Evolutionary conservation across 164 flowering plant species (phyloP).

Genomic region (Sextonia rubra): DNA sequence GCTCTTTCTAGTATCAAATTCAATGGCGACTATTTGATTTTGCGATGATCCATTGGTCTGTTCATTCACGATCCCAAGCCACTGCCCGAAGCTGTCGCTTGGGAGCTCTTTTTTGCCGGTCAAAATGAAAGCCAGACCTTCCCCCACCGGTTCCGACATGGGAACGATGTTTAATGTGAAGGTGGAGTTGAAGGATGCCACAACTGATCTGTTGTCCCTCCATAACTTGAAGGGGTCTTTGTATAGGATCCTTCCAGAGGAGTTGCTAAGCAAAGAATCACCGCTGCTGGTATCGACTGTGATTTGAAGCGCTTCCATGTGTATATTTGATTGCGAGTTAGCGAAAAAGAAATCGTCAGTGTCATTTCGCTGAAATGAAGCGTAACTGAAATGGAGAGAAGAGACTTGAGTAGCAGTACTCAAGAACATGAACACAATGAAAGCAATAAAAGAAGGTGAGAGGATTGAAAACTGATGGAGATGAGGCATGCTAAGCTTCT

Average conservation of each 20-base stretch:
- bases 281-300: not conserved
- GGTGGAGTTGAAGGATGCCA: slow-evolving; percentile 25
- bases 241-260: slow-evolving; percentile 1
- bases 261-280: not conserved
- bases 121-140: slow-evolving; percentile 46
- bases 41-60: slow-evolving; percentile 18
- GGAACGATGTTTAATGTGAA: slow-evolving; percentile 22
- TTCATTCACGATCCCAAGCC: slow-evolving; percentile 35
- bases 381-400: not conserved
- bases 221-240: slow-evolving; percentile 6
- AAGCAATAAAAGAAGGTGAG: not conserved
- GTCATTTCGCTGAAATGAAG: not conserved
- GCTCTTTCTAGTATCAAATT: slow-evolving; percentile 25
- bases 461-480: not conserved
- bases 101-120: slow-evolving; percentile 16
- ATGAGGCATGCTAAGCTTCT: not conserved
- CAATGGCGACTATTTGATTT: slow-evolving; percentile 31
- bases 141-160: slow-evolving; percentile 28
- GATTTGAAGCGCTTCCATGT: not conserved
- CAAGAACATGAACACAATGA: not conserved
- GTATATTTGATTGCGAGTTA: not conserved
- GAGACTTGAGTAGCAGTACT: not conserved
- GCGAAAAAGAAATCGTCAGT: not conserved
- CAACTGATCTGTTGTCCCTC: slow-evolving; percentile 8
- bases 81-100: slow-evolving; percentile 23